A percentile compares a stretch with the other conserved stretches of the same genome.
phyloP scores from a whole-genome alignment of 1,284 basidiomycete species.

The Vanrija sp. region DNA sequence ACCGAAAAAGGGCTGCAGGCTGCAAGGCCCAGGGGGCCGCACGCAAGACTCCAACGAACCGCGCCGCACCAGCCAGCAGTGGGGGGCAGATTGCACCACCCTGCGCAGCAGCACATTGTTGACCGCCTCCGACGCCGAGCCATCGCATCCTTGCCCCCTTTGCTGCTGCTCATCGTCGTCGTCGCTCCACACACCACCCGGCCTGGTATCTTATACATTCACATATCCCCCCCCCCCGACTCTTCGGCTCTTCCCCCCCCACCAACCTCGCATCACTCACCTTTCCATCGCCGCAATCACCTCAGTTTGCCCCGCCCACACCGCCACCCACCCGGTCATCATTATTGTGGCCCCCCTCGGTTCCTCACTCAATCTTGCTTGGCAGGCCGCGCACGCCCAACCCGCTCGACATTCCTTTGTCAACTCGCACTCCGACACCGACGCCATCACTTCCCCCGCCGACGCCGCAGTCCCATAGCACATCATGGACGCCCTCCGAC shows the following conservation, averaged over 20 bases:
- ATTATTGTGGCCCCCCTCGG: constrained; percentile 3
- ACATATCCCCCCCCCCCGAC: not conserved
- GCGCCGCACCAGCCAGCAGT: too few relatives aligned
- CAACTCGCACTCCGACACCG: not conserved
- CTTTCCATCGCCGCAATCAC: not conserved
- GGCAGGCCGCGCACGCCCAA: too few relatives aligned
- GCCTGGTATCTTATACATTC: not conserved
- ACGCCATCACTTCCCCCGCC: not conserved
- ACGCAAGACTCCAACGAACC: too few relatives aligned
- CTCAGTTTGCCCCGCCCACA: not conserved
- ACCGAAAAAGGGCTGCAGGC: too few relatives aligned
- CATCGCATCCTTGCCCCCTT: too few relatives aligned
- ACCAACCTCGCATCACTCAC: not conserved
- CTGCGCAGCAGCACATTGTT: too few relatives aligned
- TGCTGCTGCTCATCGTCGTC: not conserved
- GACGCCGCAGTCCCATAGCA: constrained; percentile 17
- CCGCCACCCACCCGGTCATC: not conserved
- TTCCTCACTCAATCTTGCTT: too few relatives aligned
- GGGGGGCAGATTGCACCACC: too few relatives aligned
- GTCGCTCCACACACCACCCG: not conserved
- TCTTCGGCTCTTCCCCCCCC: not conserved
- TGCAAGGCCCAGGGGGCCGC: too few relatives aligned
- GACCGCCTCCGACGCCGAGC: too few relatives aligned
- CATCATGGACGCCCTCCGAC: constrained; percentile 42
- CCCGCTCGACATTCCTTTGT: too few relatives aligned